These are phyloP conservation scores for Dioszegia aurantiaca DNA, from an alignment of 768 basidiomycete genomes.

Conservation along the genomic window DNA sequence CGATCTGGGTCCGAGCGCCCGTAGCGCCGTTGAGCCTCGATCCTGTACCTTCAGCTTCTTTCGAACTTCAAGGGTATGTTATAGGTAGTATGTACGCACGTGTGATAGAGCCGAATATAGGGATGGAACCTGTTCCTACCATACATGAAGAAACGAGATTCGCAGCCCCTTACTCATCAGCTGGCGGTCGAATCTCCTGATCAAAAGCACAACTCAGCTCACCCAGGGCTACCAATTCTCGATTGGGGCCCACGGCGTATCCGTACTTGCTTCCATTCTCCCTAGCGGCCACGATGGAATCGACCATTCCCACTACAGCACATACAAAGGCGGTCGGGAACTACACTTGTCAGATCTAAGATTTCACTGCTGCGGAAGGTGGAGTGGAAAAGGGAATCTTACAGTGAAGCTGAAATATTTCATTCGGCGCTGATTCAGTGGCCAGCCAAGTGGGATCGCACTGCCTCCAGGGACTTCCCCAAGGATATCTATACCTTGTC, in stretches of 20 bases:
- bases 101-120: constrained; percentile 90
- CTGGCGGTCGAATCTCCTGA: no score
- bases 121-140: constrained; percentile 70
- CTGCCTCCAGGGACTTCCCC: constrained; percentile 67
- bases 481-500: constrained; percentile 75
- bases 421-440: constrained; percentile 62
- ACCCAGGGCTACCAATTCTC: constrained; percentile 88
- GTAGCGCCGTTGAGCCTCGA: constrained; percentile 87
- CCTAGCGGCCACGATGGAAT: constrained; percentile 92
- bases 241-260: constrained; percentile 85
- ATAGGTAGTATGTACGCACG: constrained; percentile 54
- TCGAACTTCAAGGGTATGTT: background rate
- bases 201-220: constrained; percentile 6
- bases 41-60: constrained; percentile 24
- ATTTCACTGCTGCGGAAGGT: no score
- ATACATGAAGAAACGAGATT: constrained; percentile 77
- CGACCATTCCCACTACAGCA: constrained; percentile 85
- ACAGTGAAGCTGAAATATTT: constrained; percentile 68
- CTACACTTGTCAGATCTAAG: constrained; percentile 18
- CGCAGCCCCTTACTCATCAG: constrained; percentile 58
- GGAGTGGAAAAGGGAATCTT: no score
- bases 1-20: constrained; percentile 83
- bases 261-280: constrained; percentile 82
- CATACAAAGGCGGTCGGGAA: constrained; percentile 60
- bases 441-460: constrained; percentile 64